Conservation (phyloP, 345 rosid species). For the Limnanthes douglasii region DNA sequence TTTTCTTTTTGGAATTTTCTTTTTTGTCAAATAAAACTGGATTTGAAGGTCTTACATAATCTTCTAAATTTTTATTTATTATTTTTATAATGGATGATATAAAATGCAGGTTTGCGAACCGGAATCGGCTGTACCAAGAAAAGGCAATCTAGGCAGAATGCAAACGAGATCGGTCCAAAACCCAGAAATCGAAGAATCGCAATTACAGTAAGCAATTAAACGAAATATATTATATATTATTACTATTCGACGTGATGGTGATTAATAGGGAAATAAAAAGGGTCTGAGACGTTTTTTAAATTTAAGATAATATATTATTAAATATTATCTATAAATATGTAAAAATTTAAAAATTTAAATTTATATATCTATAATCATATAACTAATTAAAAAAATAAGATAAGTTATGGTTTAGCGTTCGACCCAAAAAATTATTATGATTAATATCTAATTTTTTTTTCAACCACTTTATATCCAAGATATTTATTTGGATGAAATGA, state of each 20-base stretch:
- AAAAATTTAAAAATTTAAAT: conserved; percentile 1
- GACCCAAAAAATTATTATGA: no score
- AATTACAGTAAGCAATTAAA: conserved; percentile 37
- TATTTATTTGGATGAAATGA: no score
- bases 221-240: background rate
- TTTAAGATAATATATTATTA: background rate
- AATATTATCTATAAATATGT: background rate
- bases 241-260: no score
- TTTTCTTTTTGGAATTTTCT: background rate
- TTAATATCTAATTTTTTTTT: no score
- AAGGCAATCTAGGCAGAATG: conserved; percentile 43
- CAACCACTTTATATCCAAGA: no score
- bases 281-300: no score
- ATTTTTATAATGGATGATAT: no score
- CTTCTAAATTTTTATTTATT: background rate
- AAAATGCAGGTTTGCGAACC: conserved; percentile 56
- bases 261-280: no score
- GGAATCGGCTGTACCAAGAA: conserved; percentile 15
- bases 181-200: conserved; percentile 27
- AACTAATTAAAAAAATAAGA: no score
- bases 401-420: no score
- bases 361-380: no score
- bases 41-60: background rate
- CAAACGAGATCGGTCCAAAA: conserved; percentile 39
- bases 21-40: background rate